phyloP scores from a whole-genome alignment of 2,329 filamentous ascomycete genomes.

The Fonsecaea monophora region DNA sequence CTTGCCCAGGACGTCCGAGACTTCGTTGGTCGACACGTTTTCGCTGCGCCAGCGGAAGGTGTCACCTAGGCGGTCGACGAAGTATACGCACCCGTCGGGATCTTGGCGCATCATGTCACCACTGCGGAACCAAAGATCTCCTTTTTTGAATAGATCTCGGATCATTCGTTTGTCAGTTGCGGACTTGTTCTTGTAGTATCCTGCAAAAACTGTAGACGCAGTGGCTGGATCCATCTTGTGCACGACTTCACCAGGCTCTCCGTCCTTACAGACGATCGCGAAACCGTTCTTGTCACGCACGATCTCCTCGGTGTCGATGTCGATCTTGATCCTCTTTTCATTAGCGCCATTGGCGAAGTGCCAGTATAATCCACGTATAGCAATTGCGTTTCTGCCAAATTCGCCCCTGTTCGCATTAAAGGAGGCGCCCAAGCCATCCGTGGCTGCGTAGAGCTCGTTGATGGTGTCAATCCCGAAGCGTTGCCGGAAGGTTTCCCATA shows the following conservation, averaged over 20 bases:
- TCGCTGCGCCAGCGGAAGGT: slow-evolving; percentile 71
- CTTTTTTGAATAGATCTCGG: slow-evolving; percentile 72
- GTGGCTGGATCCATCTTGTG: slow-evolving; percentile 61
- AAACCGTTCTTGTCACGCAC: slow-evolving; percentile 72
- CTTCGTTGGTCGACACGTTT: slow-evolving; percentile 82
- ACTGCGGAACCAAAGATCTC: slow-evolving; percentile 83
- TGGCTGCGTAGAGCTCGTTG: slow-evolving; percentile 78
- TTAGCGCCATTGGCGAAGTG: slow-evolving; percentile 60
- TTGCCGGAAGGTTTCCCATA: slow-evolving; percentile 56
- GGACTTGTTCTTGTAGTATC: slow-evolving; percentile 77
- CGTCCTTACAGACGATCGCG: slow-evolving; percentile 66
- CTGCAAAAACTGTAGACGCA: slow-evolving; percentile 69
- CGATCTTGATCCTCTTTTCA: slow-evolving; percentile 71
- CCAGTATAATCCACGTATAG: slow-evolving; percentile 71
- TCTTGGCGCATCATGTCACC: slow-evolving; percentile 81
- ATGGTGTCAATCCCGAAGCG: slow-evolving; percentile 58
- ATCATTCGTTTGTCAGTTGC: slow-evolving; percentile 77
- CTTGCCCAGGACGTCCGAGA: slow-evolving; percentile 72
- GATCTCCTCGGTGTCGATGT: slow-evolving; percentile 71
- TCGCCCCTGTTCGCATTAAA: slow-evolving; percentile 67
- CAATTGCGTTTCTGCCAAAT: slow-evolving; percentile 69
- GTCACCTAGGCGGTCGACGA: slow-evolving; percentile 70
- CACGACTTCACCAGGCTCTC: slow-evolving; percentile 76
- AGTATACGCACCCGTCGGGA: slow-evolving; percentile 73
- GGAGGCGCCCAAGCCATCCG: slow-evolving; percentile 71